phyloP scores from a whole-genome alignment of 2,329 filamentous ascomycete species.

The Sphaerulina vaccinii region DNA sequence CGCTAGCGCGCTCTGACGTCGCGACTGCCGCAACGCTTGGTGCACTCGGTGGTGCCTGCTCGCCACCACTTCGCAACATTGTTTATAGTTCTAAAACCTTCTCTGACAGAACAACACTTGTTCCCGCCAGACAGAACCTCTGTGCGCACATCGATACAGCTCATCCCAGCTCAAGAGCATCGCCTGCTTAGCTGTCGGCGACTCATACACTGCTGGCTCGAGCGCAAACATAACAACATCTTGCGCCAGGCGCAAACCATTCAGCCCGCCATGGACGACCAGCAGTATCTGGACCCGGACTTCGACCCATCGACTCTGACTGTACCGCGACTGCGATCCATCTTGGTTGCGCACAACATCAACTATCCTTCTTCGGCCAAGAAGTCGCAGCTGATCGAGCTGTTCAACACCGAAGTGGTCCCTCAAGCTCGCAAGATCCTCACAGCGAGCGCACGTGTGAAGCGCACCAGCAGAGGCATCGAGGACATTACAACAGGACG shows the following conservation, averaged over 20 bases:
- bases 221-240: not conserved
- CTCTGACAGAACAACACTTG: slow-evolving; percentile 1
- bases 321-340: slow-evolving; percentile 82
- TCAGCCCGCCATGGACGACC: slow-evolving; percentile 51
- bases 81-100: not conserved
- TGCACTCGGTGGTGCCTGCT: not conserved
- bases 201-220: not conserved
- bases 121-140: slow-evolving; percentile 1
- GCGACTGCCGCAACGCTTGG: not conserved
- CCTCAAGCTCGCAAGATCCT: slow-evolving; percentile 77
- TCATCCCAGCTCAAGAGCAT: not conserved
- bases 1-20: not conserved
- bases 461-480: slow-evolving; percentile 85
- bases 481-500: slow-evolving; percentile 60
- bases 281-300: slow-evolving; percentile 80
- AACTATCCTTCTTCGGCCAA: slow-evolving; percentile 85
- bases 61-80: not conserved
- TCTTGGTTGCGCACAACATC: slow-evolving; percentile 85
- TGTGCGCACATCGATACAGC: not conserved
- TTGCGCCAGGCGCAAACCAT: slow-evolving; percentile 1
- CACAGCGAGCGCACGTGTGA: slow-evolving; percentile 70
- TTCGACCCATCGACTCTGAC: slow-evolving; percentile 85
- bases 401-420: slow-evolving; percentile 76
- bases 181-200: not conserved
- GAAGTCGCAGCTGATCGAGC: slow-evolving; percentile 80